These are phyloP conservation scores for Artomyces pyxidatus DNA, from an alignment of 768 basidiomycete species.

Conservation along the genomic window DNA sequence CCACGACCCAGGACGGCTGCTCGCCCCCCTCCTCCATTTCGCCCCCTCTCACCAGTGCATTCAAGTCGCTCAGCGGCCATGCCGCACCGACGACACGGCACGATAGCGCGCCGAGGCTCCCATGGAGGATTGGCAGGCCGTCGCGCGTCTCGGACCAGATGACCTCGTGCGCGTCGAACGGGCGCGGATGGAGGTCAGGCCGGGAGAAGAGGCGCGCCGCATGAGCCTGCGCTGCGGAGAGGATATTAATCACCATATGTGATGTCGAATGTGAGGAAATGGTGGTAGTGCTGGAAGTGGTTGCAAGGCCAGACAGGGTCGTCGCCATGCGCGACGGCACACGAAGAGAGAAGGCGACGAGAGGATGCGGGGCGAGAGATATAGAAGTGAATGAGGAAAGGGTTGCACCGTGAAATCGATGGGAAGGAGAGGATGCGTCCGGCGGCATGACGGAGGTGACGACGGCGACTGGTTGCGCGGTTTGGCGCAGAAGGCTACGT, in stretches of 20 bases:
- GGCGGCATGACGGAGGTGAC: slow-evolving; percentile 61
- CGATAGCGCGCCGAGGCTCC: slow-evolving; percentile 60
- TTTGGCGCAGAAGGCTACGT: slow-evolving; percentile 58
- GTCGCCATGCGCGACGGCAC: slow-evolving; percentile 84
- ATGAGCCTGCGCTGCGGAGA: slow-evolving; percentile 57
- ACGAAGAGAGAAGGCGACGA: slow-evolving; percentile 85
- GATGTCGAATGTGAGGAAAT: background rate
- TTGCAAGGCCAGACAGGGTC: slow-evolving; percentile 32
- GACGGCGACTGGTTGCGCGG: slow-evolving; percentile 81
- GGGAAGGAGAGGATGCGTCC: background rate
- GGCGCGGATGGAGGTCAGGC: slow-evolving; percentile 56
- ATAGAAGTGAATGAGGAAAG: slow-evolving; percentile 91
- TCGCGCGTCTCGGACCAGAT: slow-evolving; percentile 37
- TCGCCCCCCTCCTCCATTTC: slow-evolving; percentile 10
- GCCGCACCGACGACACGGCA: slow-evolving; percentile 59
- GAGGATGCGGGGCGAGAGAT: slow-evolving; percentile 80
- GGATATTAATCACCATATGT: slow-evolving; percentile 75
- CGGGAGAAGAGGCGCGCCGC: slow-evolving; percentile 66
- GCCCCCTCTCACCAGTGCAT: slow-evolving; percentile 24
- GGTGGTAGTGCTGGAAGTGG: background rate
- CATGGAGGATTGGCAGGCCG: slow-evolving; percentile 51
- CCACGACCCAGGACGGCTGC: slow-evolving; percentile 18
- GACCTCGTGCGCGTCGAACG: slow-evolving; percentile 36
- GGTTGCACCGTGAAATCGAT: slow-evolving; percentile 77
- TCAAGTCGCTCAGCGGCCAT: slow-evolving; percentile 52